Conservation (phyloP, 306 rosid genomes). For the Medicago ruthenica region DNA sequence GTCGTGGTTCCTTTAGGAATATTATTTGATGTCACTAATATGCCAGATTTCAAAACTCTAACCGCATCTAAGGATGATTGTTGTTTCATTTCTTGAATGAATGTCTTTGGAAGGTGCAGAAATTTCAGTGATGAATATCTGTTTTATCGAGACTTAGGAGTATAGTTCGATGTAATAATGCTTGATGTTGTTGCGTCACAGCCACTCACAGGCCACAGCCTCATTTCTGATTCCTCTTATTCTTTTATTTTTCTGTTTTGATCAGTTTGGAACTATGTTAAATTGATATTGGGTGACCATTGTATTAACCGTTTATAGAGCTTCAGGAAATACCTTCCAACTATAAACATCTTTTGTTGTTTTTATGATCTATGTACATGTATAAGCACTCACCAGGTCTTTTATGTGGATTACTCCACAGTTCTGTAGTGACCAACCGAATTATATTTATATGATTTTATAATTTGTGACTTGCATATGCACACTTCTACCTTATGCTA, state of each 20-base stretch:
- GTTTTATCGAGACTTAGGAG: neutral
- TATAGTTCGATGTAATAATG: too few relatives aligned
- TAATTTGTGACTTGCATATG: neutral
- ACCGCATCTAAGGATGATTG: neutral
- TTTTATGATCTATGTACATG: neutral
- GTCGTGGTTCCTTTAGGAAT: neutral
- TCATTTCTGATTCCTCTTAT: neutral
- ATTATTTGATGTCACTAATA: neutral
- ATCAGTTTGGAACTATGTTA: neutral
- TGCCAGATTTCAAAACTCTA: neutral
- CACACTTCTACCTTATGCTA: neutral
- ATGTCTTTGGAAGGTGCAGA: too few relatives aligned
- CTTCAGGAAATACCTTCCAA: constrained; percentile 1
- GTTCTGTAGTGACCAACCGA: constrained; percentile 6
- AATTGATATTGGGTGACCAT: neutral
- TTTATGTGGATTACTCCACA: neutral
- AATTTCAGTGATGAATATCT: neutral
- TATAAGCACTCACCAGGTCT: neutral
- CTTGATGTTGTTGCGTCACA: too few relatives aligned
- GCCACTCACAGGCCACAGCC: too few relatives aligned
- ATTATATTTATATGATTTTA: neutral
- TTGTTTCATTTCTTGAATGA: neutral
- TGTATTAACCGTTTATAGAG: constrained; percentile 1
- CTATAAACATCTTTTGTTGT: neutral
- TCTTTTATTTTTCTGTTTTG: neutral